These are phyloP conservation scores for Paraglomus occultum DNA, from an alignment of 192 early-diverging fungal genomes.

Conservation along the genomic window DNA sequence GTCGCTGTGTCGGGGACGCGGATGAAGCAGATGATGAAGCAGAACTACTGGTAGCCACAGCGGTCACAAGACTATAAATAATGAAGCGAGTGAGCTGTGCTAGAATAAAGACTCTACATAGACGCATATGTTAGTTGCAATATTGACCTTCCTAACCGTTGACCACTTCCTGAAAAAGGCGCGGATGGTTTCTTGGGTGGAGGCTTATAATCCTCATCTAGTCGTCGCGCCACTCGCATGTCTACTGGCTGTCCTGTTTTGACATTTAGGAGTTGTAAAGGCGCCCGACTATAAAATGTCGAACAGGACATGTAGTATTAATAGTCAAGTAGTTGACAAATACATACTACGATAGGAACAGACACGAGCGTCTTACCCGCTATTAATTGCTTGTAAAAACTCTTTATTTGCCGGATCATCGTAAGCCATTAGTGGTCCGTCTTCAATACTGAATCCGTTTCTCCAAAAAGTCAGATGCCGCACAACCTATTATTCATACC, in stretches of 20 bases:
- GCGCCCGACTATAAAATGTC: conserved; percentile 65
- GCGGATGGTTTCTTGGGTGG: conserved; percentile 73
- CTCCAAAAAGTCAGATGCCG: conserved; percentile 92
- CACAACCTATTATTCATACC: conserved; percentile 39
- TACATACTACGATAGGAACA: conserved; percentile 8
- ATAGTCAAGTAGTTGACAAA: background rate
- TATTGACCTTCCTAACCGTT: conserved; percentile 68
- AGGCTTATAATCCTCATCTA: conserved; percentile 85
- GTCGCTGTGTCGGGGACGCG: conserved; percentile 21
- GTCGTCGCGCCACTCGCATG: conserved; percentile 74
- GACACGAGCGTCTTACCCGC: conserved; percentile 60
- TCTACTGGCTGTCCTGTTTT: conserved; percentile 87
- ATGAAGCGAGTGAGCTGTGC: background rate
- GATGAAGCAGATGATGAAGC: conserved; percentile 33
- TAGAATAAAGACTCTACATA: background rate
- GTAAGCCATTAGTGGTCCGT: conserved; percentile 83
- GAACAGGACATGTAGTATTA: background rate
- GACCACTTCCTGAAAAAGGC: conserved; percentile 78
- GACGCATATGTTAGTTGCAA: background rate
- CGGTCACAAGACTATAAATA: conserved; percentile 3
- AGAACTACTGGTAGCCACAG: conserved; percentile 18
- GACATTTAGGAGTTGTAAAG: conserved; percentile 83
- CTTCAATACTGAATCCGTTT: conserved; percentile 94
- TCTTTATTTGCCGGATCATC: conserved; percentile 86
- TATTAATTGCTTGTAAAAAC: conserved; percentile 83